phyloP scores from a whole-genome alignment of 2,329 filamentous ascomycete species.

The Aspergillus candidus region DNA sequence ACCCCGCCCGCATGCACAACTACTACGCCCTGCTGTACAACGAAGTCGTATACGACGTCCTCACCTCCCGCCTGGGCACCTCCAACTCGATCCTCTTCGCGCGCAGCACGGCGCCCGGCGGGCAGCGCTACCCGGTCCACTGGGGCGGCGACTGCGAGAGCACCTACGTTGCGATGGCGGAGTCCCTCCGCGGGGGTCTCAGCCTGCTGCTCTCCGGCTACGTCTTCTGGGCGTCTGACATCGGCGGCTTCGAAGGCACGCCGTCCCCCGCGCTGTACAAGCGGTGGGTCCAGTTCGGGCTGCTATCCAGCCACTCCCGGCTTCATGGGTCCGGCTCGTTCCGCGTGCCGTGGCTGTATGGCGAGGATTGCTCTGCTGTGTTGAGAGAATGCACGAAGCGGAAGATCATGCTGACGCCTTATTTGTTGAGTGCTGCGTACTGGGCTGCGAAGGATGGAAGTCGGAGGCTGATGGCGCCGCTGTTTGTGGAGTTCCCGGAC shows the following conservation, averaged over 20 bases:
- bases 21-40: conserved; percentile 72
- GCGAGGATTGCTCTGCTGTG: conserved; percentile 56
- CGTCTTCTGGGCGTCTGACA: conserved; percentile 64
- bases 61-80: conserved; percentile 49
- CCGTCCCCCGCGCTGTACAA: conserved; percentile 67
- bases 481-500: conserved; percentile 64
- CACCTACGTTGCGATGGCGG: conserved; percentile 66
- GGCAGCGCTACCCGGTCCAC: conserved; percentile 62
- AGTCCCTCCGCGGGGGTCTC: conserved; percentile 61
- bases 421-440: conserved; percentile 50
- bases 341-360: conserved; percentile 69
- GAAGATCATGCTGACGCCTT: conserved; percentile 55
- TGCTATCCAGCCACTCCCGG: conserved; percentile 63
- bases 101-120: conserved; percentile 60
- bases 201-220: conserved; percentile 60
- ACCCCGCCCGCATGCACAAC: conserved; percentile 67
- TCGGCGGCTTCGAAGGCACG: conserved; percentile 65
- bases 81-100: conserved; percentile 61
- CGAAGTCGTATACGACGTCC: conserved; percentile 60
- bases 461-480: conserved; percentile 55
- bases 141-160: conserved; percentile 74
- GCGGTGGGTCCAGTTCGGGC: conserved; percentile 70
- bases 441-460: conserved; percentile 49
- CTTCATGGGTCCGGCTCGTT: conserved; percentile 66
- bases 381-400: conserved; percentile 49